Conservation (phyloP, 805 yeast species). For the Sugiyamaella floridensis region DNA sequence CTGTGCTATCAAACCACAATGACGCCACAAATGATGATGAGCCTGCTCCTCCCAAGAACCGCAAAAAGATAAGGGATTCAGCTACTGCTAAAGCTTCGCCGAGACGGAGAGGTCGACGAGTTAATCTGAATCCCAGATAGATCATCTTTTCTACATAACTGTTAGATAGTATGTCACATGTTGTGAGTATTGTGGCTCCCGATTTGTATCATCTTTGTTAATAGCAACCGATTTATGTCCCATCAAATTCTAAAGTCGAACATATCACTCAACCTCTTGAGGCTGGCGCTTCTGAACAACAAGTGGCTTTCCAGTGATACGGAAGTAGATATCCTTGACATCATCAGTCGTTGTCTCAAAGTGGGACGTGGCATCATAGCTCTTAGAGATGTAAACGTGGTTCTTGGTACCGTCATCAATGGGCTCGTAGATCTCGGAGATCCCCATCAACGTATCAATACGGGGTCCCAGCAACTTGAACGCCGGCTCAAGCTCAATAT, state of each 20-base stretch:
- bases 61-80: neutral
- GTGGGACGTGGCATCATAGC: conserved; percentile 92
- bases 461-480: conserved; percentile 77
- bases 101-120: neutral
- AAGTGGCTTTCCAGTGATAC: conserved; percentile 88
- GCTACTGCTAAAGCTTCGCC: neutral
- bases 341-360: conserved; percentile 96
- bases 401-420: conserved; percentile 71
- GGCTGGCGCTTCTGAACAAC: conserved; percentile 71
- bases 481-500: conserved; percentile 87
- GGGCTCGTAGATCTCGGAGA: conserved; percentile 87
- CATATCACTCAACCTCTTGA: conserved; percentile 43
- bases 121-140: neutral
- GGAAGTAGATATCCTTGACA: conserved; percentile 85
- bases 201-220: neutral
- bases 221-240: neutral
- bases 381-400: conserved; percentile 73
- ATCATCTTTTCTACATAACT: neutral
- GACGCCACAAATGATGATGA: neutral
- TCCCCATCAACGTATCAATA: conserved; percentile 85
- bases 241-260: neutral
- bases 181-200: neutral
- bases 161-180: neutral
- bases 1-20: neutral
- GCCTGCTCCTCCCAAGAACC: neutral